Conservation (phyloP, 176 grass and related monocot genomes). For the Oryza officinalis region DNA sequence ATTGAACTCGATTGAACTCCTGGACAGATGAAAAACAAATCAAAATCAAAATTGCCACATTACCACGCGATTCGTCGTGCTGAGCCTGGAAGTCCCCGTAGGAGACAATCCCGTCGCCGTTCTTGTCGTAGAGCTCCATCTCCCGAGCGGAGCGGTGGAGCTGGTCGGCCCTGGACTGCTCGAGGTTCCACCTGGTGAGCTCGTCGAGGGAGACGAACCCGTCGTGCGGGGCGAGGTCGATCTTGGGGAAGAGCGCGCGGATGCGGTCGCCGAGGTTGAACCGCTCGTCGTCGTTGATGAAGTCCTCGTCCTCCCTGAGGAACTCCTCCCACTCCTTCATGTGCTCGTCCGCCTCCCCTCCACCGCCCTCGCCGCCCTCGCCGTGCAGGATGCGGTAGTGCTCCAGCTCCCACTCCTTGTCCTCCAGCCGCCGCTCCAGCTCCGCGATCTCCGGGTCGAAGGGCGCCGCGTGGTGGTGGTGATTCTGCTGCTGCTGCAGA, state of each 20-base stretch:
- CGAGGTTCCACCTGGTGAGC: conserved; percentile 68
- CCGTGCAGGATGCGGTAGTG: conserved; percentile 59
- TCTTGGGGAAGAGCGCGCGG: conserved; percentile 66
- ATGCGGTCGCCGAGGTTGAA: conserved; percentile 78
- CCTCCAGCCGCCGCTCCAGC: conserved; percentile 71
- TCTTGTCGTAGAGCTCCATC: conserved; percentile 83
- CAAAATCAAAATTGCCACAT: background rate
- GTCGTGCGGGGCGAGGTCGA: conserved; percentile 64
- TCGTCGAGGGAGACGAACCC: conserved; percentile 69
- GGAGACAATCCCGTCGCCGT: conserved; percentile 66
- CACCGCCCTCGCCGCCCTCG: background rate
- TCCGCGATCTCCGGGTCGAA: conserved; percentile 79
- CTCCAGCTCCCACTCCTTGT: conserved; percentile 80
- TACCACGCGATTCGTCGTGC: conserved; percentile 38
- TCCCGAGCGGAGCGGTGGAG: conserved; percentile 67
- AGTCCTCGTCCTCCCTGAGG: conserved; percentile 68
- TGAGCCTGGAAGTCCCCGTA: conserved; percentile 40
- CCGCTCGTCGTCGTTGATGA: conserved; percentile 68
- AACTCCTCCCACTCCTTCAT: conserved; percentile 83
- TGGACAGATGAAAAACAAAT: conserved; percentile 1
- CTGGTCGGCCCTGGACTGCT: conserved; percentile 57
- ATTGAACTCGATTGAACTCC: background rate
- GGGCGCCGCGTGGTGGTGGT: conserved; percentile 29
- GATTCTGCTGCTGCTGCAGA: background rate
- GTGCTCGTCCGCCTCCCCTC: conserved; percentile 43